These are phyloP conservation scores for Hanseniaspora sp. DNA, from an alignment of 1,139 yeast genomes.

Conservation along the genomic window DNA sequence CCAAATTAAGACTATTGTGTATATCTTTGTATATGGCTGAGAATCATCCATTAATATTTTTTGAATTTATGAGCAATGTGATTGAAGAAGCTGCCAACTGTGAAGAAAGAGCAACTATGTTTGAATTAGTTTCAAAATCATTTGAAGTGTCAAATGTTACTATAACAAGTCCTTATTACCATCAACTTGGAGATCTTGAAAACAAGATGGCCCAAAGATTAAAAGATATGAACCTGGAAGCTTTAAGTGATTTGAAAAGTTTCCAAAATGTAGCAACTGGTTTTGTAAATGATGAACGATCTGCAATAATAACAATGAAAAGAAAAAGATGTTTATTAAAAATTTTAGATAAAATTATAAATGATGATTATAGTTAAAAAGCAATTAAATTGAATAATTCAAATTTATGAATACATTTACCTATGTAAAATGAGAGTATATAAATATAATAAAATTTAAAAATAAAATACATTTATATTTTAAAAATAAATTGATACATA, in stretches of 20 bases:
- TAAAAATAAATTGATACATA: neutral
- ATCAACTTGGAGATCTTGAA: conserved; percentile 21
- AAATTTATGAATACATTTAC: neutral
- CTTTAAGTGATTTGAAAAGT: neutral
- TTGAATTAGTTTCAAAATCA: conserved; percentile 26
- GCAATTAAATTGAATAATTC: too few relatives aligned
- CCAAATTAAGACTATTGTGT: conserved; percentile 44
- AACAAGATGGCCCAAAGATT: conserved; percentile 23
- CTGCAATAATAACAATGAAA: neutral
- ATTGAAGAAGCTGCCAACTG: neutral
- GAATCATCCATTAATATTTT: conserved; percentile 32
- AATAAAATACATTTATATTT: neutral
- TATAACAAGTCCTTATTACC: conserved; percentile 28
- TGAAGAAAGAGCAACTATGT: conserved; percentile 5
- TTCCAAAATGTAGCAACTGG: neutral
- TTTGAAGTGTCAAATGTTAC: conserved; percentile 30
- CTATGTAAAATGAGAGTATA: neutral
- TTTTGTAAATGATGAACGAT: neutral
- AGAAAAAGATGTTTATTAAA: conserved; percentile 3
- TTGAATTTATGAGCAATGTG: conserved; percentile 24
- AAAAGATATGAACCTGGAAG: conserved; percentile 22
- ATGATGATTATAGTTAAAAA: neutral
- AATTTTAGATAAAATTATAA: conserved; percentile 2
- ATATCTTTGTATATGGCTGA: conserved; percentile 38
- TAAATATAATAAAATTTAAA: neutral